Conservation (phyloP, 2,329 filamentous ascomycete species). For the Phyllachora maydis region DNA sequence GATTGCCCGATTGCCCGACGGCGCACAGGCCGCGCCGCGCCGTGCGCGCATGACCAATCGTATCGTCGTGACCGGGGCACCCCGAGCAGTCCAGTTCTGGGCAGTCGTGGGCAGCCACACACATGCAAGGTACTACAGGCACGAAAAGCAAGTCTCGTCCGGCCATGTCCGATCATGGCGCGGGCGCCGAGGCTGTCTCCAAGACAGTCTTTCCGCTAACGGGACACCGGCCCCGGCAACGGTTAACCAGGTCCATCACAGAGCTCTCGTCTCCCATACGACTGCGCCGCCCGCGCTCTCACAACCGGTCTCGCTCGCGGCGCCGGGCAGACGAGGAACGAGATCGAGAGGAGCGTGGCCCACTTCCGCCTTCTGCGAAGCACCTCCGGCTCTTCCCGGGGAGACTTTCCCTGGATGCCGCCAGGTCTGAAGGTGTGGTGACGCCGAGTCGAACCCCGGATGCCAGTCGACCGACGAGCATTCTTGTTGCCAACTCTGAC, state of each 20-base stretch:
- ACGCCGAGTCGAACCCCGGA: conserved; percentile 21
- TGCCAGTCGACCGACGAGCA: conserved; percentile 20
- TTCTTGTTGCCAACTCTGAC: conserved; percentile 11
- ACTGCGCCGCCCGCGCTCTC: conserved; percentile 15
- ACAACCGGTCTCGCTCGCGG: too few relatives aligned
- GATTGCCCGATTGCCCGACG: too few relatives aligned
- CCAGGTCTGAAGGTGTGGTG: conserved; percentile 19
- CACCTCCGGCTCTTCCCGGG: conserved; percentile 10
- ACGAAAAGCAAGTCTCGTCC: too few relatives aligned
- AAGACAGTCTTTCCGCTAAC: too few relatives aligned
- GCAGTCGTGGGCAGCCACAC: too few relatives aligned
- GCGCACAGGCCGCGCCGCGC: too few relatives aligned
- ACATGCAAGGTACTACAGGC: too few relatives aligned
- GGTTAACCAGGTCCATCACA: conserved; percentile 32
- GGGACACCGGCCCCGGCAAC: conserved; percentile 27
- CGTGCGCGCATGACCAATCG: too few relatives aligned
- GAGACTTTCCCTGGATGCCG: conserved; percentile 20
- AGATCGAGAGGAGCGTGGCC: conserved; percentile 11
- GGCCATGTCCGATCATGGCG: too few relatives aligned
- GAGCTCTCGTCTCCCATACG: conserved; percentile 27
- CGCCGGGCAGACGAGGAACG: conserved; percentile 16
- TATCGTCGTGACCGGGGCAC: too few relatives aligned
- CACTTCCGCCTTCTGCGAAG: conserved; percentile 6
- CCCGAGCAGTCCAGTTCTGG: too few relatives aligned
- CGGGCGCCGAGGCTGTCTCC: too few relatives aligned